Evolutionary conservation across 148 eudicot species (phyloP), one percentile per base, ranked within the genome.

Genomic region (Chenopodium quinoa): DNA sequence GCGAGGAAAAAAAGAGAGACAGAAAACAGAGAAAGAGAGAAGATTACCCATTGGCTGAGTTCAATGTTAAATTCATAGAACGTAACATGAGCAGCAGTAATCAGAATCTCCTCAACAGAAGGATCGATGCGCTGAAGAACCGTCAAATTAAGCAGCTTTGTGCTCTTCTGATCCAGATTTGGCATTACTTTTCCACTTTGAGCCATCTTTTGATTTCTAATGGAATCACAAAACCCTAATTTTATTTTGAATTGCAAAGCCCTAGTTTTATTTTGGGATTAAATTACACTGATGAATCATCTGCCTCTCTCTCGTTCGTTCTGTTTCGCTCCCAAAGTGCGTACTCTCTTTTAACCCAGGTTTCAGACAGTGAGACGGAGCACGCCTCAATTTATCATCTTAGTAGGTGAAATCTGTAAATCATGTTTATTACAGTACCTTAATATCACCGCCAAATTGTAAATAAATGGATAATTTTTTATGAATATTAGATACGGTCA

Each of bases 71-170:
- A 95, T 84, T 91, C 92, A 76, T 95, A 95, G 78, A 95, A 89
- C 78, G 97, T 93, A 83, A 93, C 97, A 80, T 95, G 97, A 82
- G 97, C 93, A 70, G 98, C 97, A 47, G 97, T 93, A 82, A 95
- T 91, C 76, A 95, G 91, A 82, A 95, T 93, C 77, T 95, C 97
- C 76, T 92, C 97, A 58, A 95, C 91, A 27, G 86, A 90, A 13
- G 92, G 97, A 87, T 95, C 97, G 65, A 91, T 90, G 75, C 97
- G 78, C 86, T 92, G 97, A 10, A 95, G 90, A 82, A 95, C 97
- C 22, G 98, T 93, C 54, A 95, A 80, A 87, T 95, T 95, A 8
- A 95, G 92, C 17, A 91, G 81, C 76, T 95, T 93, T 4, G 97
- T 93, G 62, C 90, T 88, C 81, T 93, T 85, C 47, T 95, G 90